Percentiles rank a stretch among this genome's conserved stretches.
Evolutionary conservation across 179 eudicot species (phyloP).

Genomic region (Silene coronaria): DNA sequence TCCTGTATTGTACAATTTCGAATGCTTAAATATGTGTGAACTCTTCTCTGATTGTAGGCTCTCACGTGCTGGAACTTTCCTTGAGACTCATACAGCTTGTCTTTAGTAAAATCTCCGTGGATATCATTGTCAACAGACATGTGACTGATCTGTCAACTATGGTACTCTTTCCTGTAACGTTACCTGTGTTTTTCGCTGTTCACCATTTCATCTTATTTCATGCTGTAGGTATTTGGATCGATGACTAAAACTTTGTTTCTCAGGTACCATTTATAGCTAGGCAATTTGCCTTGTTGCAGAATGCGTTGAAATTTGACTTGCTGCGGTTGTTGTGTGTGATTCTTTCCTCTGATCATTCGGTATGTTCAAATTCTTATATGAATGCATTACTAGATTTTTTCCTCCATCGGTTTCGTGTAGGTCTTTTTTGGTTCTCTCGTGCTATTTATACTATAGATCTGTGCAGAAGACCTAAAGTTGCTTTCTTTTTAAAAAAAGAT

Average conservation of each 20-base stretch:
- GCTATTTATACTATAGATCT: no score
- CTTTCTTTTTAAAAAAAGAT: background rate
- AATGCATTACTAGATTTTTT: background rate
- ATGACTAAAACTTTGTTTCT: constrained; percentile 20
- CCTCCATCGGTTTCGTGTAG: background rate
- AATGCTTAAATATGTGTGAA: background rate
- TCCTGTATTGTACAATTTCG: background rate
- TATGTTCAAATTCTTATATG: constrained; percentile 28
- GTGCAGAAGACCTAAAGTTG: background rate
- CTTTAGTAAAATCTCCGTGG: constrained; percentile 42
- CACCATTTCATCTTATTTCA: background rate
- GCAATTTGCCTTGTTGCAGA: constrained; percentile 68
- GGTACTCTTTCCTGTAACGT: constrained; percentile 35
- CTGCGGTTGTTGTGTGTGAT: constrained; percentile 59
- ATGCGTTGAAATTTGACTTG: constrained; percentile 76
- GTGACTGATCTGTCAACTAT: constrained; percentile 49
- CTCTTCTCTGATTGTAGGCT: constrained; percentile 40
- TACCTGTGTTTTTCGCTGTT: background rate
- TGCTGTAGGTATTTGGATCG: background rate
- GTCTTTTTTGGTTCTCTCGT: no score
- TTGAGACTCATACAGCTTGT: constrained; percentile 54
- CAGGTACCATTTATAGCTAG: constrained; percentile 62
- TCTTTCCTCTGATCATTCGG: constrained; percentile 54
- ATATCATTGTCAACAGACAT: constrained; percentile 37
- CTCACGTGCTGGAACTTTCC: constrained; percentile 50